A percentile compares a stretch with the other conserved stretches of the same genome.
phyloP scores from a whole-genome alignment of 202 grass and related monocot genomes.

The Cymbopogon flexuosus region DNA sequence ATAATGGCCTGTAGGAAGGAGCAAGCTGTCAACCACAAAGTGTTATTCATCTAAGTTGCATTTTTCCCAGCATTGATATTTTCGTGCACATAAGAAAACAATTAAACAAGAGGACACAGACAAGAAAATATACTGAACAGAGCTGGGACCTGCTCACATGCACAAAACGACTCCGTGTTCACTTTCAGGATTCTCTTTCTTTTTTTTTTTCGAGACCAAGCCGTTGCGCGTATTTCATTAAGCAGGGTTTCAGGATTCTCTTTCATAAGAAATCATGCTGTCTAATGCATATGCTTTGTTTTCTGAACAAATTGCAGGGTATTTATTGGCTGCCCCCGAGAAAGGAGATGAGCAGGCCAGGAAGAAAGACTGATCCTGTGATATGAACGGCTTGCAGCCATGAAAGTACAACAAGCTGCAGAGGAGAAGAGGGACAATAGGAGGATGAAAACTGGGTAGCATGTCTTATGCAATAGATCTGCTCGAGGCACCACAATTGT shows the following conservation, averaged over 20 bases:
- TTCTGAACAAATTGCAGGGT: constrained; percentile 15
- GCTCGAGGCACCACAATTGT: not conserved
- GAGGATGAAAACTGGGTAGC: not conserved
- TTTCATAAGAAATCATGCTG: too few species aligned
- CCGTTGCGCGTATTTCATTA: too few species aligned
- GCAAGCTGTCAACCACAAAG: constrained; percentile 11
- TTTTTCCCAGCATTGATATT: not conserved
- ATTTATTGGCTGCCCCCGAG: not conserved
- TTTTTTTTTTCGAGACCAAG: too few species aligned
- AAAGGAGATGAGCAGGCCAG: not conserved
- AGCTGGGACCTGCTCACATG: not conserved
- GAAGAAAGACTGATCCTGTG: not conserved
- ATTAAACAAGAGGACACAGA: not conserved
- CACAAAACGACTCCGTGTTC: not conserved
- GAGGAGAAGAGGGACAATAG: not conserved
- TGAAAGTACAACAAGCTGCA: constrained; percentile 16
- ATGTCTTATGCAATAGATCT: not conserved
- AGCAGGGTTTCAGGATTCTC: too few species aligned
- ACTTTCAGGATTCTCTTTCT: too few species aligned
- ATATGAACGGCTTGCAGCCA: not conserved
- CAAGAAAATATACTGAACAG: constrained; percentile 2
- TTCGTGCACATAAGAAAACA: not conserved
- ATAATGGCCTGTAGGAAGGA: constrained; percentile 55
- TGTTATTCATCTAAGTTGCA: not conserved
- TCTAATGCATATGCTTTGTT: not conserved